Base-by-base conservation (phyloP, 352 stramenopile species). In the Phytophthora pisi region DNA sequence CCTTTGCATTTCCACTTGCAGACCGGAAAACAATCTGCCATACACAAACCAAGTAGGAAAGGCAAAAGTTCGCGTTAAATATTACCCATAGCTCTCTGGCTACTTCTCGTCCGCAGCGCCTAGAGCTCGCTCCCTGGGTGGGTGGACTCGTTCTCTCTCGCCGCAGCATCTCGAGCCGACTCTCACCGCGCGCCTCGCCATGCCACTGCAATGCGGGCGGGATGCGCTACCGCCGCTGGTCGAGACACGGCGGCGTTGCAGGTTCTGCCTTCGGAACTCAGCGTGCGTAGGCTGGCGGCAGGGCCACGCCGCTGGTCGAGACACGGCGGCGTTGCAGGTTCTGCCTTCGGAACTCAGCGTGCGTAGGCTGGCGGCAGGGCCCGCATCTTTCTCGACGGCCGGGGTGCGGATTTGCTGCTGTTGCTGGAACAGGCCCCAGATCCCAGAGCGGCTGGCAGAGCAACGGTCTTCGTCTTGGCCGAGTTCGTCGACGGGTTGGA, bases 151-250 rank as follows among this genome's bases (percentile, higher is more conserved):
- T 45, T 45, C 15, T 18, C 38, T 18, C 3, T 20, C 26, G 11
- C 10, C 1, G 5, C 11, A 13, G 10, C 15, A 10, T 11, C 11
- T 47, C 10, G 31, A 23, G 31, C 34, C 43, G 42, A 51, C 40
- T 61, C 51, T 72, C 31, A 72, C n/a, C 65, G 58, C 20, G 53
- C 45, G 40, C 65, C 65, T 18, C 59, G 23, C 59, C 59, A 72
- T 4, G 57, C 56, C 24, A 63, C 43, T 13, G 31, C 23, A 30
- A 47, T 24, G n/a, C 63, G 63, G 28, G 46, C 9, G n/a, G 47
- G 38, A 51, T 45, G 49, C 15, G 11, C 20, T 20, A 20, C 20
- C 20, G 20, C 20, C 20, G 20, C 20, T 20, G 20, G n/a, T 24
- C 30, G 6, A 8, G 54, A 64, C 23, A 28, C 38, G 46, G 18